Conservation (phyloP, 371 early-diverging fungal species). For the Vairimorpha apis region DNA sequence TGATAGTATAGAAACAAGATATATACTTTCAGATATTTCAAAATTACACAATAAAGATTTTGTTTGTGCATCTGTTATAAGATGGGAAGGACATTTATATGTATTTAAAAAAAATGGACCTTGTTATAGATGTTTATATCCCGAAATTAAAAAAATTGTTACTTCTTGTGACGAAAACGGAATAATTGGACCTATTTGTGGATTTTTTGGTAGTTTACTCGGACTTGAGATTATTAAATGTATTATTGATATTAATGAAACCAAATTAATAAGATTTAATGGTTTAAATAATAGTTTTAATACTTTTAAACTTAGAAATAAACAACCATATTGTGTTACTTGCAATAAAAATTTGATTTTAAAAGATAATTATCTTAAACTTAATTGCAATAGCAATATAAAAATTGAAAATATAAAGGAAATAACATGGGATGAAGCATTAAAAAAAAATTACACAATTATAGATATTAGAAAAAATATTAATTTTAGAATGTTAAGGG, state of each 20-base stretch:
- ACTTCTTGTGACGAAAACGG: slow-evolving; percentile 90
- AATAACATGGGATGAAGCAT: slow-evolving; percentile 32
- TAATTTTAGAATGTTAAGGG: slow-evolving; percentile 41
- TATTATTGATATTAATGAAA: slow-evolving; percentile 23
- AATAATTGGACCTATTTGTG: slow-evolving; percentile 80
- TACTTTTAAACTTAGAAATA: slow-evolving; percentile 13
- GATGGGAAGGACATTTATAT: slow-evolving; percentile 79
- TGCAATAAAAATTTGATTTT: neutral
- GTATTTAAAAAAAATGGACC: slow-evolving; percentile 75
- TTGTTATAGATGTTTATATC: slow-evolving; percentile 94
- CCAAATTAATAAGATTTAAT: slow-evolving; percentile 38
- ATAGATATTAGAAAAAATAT: slow-evolving; percentile 44
- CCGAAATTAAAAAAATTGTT: slow-evolving; percentile 68
- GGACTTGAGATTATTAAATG: slow-evolving; percentile 82
- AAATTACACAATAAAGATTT: slow-evolving; percentile 73
- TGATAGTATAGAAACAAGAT: slow-evolving; percentile 89
- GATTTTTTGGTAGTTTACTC: slow-evolving; percentile 84
- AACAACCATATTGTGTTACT: slow-evolving; percentile 1
- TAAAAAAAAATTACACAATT: slow-evolving; percentile 32
- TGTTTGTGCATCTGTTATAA: slow-evolving; percentile 82
- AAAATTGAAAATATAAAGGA: neutral
- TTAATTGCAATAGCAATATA: no score
- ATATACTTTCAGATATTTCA: slow-evolving; percentile 84
- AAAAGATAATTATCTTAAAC: neutral
- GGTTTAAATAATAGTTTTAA: slow-evolving; percentile 26